phyloP scores from a whole-genome alignment of 805 yeast species.

The Metschnikowia reukaufii region DNA sequence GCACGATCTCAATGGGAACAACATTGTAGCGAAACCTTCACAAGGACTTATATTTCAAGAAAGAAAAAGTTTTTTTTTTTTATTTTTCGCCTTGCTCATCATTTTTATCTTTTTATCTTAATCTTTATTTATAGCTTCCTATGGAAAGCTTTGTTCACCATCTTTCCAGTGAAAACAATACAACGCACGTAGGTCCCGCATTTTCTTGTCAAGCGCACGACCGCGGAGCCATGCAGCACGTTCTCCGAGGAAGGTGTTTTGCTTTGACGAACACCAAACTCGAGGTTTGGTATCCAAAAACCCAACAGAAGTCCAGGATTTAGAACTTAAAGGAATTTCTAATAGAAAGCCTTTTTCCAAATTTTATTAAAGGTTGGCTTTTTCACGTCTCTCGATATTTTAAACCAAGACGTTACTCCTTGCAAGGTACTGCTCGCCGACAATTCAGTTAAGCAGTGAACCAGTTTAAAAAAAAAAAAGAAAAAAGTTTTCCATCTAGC shows the following conservation, averaged over 20 bases:
- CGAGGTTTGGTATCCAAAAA: slow-evolving; percentile 1
- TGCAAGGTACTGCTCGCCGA: slow-evolving; percentile 2
- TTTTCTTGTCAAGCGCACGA: slow-evolving; percentile 7
- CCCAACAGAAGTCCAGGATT: neutral
- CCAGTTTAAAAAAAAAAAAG: neutral
- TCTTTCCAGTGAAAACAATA: slow-evolving; percentile 2
- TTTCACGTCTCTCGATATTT: neutral
- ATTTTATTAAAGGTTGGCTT: neutral
- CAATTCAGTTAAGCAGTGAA: neutral
- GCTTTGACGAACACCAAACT: neutral
- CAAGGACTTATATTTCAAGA: no score
- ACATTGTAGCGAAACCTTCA: no score
- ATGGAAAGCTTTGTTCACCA: neutral
- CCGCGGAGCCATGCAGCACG: slow-evolving; percentile 9
- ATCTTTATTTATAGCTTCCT: neutral
- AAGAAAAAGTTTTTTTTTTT: no score
- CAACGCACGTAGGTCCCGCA: slow-evolving; percentile 8
- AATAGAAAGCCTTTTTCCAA: neutral
- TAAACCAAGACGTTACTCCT: neutral
- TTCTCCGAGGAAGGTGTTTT: slow-evolving; percentile 2
- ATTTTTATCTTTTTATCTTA: neutral
- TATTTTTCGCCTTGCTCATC: neutral
- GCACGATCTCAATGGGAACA: no score
- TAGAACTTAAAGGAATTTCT: neutral
- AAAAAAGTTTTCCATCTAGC: neutral